These are phyloP conservation scores for Candida hungchunana DNA, from an alignment of 805 yeast genomes.

Conservation along the genomic window DNA sequence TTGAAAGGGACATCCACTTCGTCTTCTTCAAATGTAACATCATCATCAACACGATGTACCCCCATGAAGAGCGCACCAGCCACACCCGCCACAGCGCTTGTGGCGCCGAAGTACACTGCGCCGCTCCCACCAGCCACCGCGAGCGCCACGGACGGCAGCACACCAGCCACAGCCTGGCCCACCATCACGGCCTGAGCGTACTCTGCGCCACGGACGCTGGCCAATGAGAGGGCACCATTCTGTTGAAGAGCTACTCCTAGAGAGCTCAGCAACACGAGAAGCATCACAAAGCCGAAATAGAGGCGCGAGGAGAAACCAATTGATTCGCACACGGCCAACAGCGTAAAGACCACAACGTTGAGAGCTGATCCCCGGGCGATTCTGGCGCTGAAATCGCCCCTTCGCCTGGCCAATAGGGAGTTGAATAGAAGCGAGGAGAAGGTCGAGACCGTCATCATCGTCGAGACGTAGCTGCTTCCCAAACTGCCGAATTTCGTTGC, in stretches of 20 bases:
- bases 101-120: conserved; percentile 44
- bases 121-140: conserved; percentile 41
- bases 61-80: conserved; percentile 39
- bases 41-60: conserved; percentile 26
- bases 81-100: conserved; percentile 41
- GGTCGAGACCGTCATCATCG: conserved; percentile 87
- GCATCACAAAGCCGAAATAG: conserved; percentile 50
- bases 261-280: conserved; percentile 59
- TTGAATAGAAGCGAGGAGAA: conserved; percentile 58
- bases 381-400: conserved; percentile 51
- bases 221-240: conserved; percentile 86
- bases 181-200: conserved; percentile 90
- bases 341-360: conserved; percentile 52
- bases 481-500: conserved; percentile 44
- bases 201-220: conserved; percentile 67
- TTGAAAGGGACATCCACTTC: conserved; percentile 50
- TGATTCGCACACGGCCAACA: conserved; percentile 22
- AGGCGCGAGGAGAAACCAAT: conserved; percentile 18
- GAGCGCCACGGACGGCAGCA: conserved; percentile 74
- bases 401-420: conserved; percentile 61
- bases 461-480: conserved; percentile 62
- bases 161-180: conserved; percentile 94
- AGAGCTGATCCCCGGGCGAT: conserved; percentile 56
- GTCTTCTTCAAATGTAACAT: conserved; percentile 3
- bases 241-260: conserved; percentile 80